These are phyloP conservation scores for Hamiltosporidium magnivora DNA, from an alignment of 371 early-diverging fungal genomes.

Conservation along the genomic window DNA sequence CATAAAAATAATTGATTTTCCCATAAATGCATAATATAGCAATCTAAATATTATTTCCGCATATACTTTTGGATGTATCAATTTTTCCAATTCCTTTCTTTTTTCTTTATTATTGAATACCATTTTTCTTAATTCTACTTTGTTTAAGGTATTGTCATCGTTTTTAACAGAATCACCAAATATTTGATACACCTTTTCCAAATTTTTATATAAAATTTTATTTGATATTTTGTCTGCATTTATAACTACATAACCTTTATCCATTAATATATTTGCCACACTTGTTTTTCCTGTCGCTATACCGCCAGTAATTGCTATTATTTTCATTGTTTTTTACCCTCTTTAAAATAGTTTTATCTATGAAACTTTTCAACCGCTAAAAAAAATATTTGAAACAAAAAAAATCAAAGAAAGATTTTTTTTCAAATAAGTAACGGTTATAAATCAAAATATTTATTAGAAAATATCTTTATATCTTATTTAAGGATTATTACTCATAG, in stretches of 20 bases:
- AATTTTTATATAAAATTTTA: not conserved
- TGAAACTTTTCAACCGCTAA: too few relatives aligned
- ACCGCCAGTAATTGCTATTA: conserved; percentile 26
- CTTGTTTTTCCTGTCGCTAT: conserved; percentile 24
- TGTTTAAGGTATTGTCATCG: not conserved
- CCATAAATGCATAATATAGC: not conserved
- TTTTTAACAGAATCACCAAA: conserved; percentile 2
- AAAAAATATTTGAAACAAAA: too few relatives aligned
- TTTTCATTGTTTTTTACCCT: conserved; percentile 17
- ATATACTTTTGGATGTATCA: conserved; percentile 14
- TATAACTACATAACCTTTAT: conserved; percentile 6
- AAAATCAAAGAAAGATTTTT: too few relatives aligned
- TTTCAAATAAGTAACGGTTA: too few relatives aligned
- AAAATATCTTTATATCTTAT: too few relatives aligned
- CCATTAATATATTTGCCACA: conserved; percentile 3
- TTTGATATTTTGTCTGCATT: conserved; percentile 6
- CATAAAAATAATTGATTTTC: conserved; percentile 20
- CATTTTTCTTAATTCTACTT: not conserved
- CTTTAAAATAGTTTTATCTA: too few relatives aligned
- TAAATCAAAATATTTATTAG: too few relatives aligned
- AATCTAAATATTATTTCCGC: not conserved
- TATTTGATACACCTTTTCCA: conserved; percentile 3
- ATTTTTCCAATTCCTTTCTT: conserved; percentile 6
- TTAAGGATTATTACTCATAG: too few relatives aligned
- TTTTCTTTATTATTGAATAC: conserved; percentile 4